Base-by-base conservation (phyloP, 805 yeast genomes). In the Naumovozyma dairenensis region DNA sequence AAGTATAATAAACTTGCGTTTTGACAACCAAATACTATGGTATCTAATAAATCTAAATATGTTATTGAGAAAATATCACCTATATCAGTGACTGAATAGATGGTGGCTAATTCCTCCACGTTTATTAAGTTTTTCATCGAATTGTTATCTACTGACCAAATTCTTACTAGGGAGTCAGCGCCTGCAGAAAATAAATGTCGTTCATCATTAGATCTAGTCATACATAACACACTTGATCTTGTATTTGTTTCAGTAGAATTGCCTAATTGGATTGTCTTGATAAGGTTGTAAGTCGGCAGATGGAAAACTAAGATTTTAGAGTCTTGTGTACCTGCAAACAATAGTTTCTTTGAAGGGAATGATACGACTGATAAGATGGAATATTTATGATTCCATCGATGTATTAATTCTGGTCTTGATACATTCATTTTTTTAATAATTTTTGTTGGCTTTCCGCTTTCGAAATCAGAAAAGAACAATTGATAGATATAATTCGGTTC, bases 251-350 rank as follows among this genome's bases (percentile, higher is more conserved):
- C 49, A 12, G 22, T 15, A 8, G 37, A 37, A 12, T 82, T 83
- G 5, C 64, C 64, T 15, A 82, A 57, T 7, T 62, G 65, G 25
- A 64, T 55, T 29, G 67, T 69, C 32, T 66, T 63, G 4, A 51
- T 48, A 14, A 57, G 31, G 43, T 77, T 76, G 53, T 73, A 89
- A 1, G 81, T 76, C 4, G 56, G 57, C 34, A 81, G 60, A 46
- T 84, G 89, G 49, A 70, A 77, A 1, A 83, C 78, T 25, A 83
- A 57, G 26, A 89, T 79, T 43, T 72, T 72, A 8, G 92, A 82
- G 48, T 82, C 83, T 44, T 87, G 94, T 1, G 96, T 85, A 7
- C 98, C 98, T 35, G 94, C 92, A 52, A 83, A 81, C 4, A 89
- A 43, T 6, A 80, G 55, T 21, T 68, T 67, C 37, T 67, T 63